Conservation (phyloP, 768 basidiomycete genomes). For the Galerina sulciceps region DNA sequence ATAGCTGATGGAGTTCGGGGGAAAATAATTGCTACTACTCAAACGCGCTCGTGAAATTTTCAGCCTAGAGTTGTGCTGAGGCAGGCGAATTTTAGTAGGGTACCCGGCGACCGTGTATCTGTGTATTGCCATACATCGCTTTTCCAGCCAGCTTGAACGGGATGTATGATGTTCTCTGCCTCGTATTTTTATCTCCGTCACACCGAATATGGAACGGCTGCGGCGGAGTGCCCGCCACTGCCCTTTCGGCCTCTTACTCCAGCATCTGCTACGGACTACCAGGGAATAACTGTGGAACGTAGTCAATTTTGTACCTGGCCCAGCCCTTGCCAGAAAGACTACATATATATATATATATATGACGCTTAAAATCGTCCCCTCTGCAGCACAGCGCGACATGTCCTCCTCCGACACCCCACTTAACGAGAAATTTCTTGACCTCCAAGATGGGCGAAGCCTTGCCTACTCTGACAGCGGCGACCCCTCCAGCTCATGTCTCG, state of each 20-base stretch:
- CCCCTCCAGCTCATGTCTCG: conserved; percentile 47
- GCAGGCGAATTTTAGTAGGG: conserved; percentile 1
- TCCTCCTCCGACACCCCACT: background rate
- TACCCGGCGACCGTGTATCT: conserved; percentile 3
- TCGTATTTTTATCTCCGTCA: background rate
- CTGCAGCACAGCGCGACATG: background rate
- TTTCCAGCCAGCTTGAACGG: no score
- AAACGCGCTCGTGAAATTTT: background rate
- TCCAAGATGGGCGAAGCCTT: conserved; percentile 50
- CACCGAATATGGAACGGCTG: background rate
- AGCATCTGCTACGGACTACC: background rate
- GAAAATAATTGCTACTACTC: background rate
- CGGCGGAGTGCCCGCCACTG: background rate
- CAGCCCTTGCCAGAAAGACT: no score
- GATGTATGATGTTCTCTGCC: background rate
- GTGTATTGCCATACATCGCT: background rate
- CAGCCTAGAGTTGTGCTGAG: background rate
- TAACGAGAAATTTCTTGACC: conserved; percentile 38
- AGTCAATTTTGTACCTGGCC: no score
- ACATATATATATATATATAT: background rate
- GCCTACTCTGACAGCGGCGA: conserved; percentile 61
- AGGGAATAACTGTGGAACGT: background rate
- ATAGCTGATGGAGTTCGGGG: background rate
- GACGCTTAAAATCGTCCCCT: background rate
- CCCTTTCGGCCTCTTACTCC: background rate